Evolutionary conservation across 495 filamentous ascomycete species (phyloP), one percentile per base, ranked within the genome.

Genomic region (Baudoinia panamericana): DNA sequence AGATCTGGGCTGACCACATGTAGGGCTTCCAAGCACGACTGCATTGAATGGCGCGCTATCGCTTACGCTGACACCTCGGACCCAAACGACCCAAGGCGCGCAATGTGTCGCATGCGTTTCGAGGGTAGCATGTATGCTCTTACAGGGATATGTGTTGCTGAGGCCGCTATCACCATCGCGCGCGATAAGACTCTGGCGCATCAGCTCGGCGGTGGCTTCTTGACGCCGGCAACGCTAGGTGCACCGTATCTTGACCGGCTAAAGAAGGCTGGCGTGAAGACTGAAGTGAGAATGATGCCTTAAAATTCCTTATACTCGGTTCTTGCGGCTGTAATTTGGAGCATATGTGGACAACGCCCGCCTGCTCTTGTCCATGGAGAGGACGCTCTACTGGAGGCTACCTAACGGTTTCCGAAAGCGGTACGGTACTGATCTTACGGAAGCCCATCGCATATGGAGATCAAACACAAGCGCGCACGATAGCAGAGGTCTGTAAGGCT

Each of bases 151-250:
- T 62, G 80, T 37, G 36, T 84, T 18, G 69, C 74, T 1, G 71
- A 86, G 56, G 84, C 75, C 5, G 85, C 82, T 1, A 70, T 76
- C 46, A 72, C 76, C 3, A 62, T 93, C 22, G 63, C 92, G 12
- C 63, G 74, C 18, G 71, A 82, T 22, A 73, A 73, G 23, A 67
- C 68, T 17, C 56, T 69, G 9, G 70, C 65, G 39, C 67, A 68
- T 47, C 63, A 71, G 15, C 64, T 82, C 1, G 63, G 69, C 0
- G 78, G 82, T 18, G 83, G 83, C 8, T 63, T 92, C 18, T 74
- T 85, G 15, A 94, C 85, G 1, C 70, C 85, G n/a, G 80, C 83
- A n/a, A 81, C 73, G 27, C 60, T 94, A 26, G 85, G 85, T 0
- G 78, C 86, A 57, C 64, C 66, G 21, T 86, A 73, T 52, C 67